A percentile compares a stretch with the other conserved stretches of the same genome.
phyloP scores from a whole-genome alignment of 805 yeast species.

The Nakazawaea sp. region DNA sequence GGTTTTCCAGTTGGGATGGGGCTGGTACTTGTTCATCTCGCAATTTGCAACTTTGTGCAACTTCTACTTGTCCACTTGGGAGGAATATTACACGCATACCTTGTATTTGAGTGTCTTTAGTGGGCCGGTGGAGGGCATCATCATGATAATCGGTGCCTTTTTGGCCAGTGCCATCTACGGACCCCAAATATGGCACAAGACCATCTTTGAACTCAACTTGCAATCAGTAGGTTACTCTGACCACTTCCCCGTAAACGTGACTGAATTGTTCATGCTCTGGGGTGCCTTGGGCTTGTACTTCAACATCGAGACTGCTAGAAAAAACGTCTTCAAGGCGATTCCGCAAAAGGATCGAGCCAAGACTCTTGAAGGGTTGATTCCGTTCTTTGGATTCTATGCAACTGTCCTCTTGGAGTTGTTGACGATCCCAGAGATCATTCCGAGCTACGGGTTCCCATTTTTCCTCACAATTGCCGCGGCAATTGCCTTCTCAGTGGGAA shows the following conservation, averaged over 20 bases:
- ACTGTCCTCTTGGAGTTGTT: slow-evolving; percentile 40
- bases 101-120: slow-evolving; percentile 72
- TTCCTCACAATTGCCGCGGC: slow-evolving; percentile 66
- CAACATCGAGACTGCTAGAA: slow-evolving; percentile 64
- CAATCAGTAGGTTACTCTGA: slow-evolving; percentile 24
- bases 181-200: slow-evolving; percentile 55
- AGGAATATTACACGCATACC: slow-evolving; percentile 85
- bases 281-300: slow-evolving; percentile 51
- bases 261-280: slow-evolving; percentile 37
- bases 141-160: slow-evolving; percentile 51
- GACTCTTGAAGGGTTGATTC: slow-evolving; percentile 54
- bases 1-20: slow-evolving; percentile 70
- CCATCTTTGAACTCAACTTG: slow-evolving; percentile 33
- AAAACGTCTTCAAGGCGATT: slow-evolving; percentile 40
- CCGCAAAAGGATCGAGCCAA: slow-evolving; percentile 18
- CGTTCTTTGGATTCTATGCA: slow-evolving; percentile 53
- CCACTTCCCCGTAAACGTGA: slow-evolving; percentile 26
- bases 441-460: slow-evolving; percentile 43
- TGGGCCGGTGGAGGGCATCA: slow-evolving; percentile 94
- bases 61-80: slow-evolving; percentile 92
- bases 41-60: slow-evolving; percentile 74
- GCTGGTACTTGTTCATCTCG: slow-evolving; percentile 50
- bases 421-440: slow-evolving; percentile 45
- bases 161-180: slow-evolving; percentile 64
- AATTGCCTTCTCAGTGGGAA: slow-evolving; percentile 83